Evolutionary conservation across 1,139 yeast species (phyloP).

Genomic region (Kodamaea suecica): DNA sequence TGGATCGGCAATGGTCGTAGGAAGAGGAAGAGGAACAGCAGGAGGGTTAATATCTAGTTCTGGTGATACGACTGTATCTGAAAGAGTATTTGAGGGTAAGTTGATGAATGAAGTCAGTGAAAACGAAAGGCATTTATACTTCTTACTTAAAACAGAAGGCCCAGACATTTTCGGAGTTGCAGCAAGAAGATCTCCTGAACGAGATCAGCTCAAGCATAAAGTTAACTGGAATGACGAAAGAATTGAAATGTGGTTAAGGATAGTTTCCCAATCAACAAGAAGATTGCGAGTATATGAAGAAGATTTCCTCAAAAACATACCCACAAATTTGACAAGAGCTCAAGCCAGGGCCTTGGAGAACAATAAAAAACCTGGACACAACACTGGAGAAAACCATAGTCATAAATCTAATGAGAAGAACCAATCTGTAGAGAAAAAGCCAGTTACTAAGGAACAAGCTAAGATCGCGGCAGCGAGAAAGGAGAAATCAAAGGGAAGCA

Average conservation of each 20-base stretch:
- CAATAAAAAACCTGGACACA: constrained; percentile 1
- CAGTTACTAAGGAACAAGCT: constrained; percentile 22
- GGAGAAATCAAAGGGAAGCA: constrained; percentile 53
- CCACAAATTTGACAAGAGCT: constrained; percentile 14
- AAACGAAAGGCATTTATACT: constrained; percentile 57
- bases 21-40: constrained; percentile 1
- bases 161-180: constrained; percentile 44
- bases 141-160: constrained; percentile 52
- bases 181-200: constrained; percentile 48
- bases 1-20: constrained; percentile 24
- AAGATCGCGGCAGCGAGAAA: constrained; percentile 36
- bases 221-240: constrained; percentile 84
- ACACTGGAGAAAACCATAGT: constrained; percentile 1
- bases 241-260: constrained; percentile 88
- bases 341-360: constrained; percentile 10
- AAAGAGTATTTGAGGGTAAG: constrained; percentile 7
- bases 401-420: too few relatives aligned
- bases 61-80: not conserved
- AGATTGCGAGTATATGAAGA: constrained; percentile 62
- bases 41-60: not conserved
- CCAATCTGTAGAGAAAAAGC: constrained; percentile 7
- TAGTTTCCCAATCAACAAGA: constrained; percentile 64
- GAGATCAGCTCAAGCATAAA: constrained; percentile 51
- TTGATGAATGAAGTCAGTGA: constrained; percentile 13
- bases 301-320: constrained; percentile 39